Base-by-base conservation (phyloP, 371 early-diverging fungal genomes). In the Batkoa obscura region DNA sequence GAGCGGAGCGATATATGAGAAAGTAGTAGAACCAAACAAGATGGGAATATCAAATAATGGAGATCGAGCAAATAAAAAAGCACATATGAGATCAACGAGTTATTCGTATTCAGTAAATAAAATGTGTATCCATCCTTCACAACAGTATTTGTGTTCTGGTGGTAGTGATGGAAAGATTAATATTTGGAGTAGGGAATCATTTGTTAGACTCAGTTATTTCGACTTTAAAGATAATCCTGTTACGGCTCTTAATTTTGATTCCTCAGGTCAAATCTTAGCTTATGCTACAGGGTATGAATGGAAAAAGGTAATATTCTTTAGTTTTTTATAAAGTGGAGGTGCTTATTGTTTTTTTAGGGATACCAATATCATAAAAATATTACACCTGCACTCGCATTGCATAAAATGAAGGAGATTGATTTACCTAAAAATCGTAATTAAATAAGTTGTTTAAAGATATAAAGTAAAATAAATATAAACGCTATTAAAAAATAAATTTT, bases 271-370 rank as follows among this genome's bases (percentile, higher is more conserved):
- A 33, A 86, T 92, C 52, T 91, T 93, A 64, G 94, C 94, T 10
- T 97, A 97, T 64, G 91, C 90, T 1, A 72, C 81, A 15, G 81
- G 90, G 34, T 94, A 98, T 65, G 99, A 99, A 68, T 99, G 99
- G 99, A 73, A 80, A 65, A 94, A 92, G 76, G 99, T 60, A 60
- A 53, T 13, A 45, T 33, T 8, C 17, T 39, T 5, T 8, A 5
- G 5, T 8, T 8, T 45, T 15, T 45, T 3, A 3, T 45, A n/a
- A n/a, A n/a, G n/a, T n/a, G n/a, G n/a, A n/a, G n/a, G n/a, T 8
- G 3, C n/a, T 45, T 45, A n/a, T 8, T 45, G 10, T 15, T 8
- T 3, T 45, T 45, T 4, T 8, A 53, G 39, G 53, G 53, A 13
- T 53, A 53, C 38, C 35, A 53, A 38, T 34, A n/a, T 30, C 53